Base-by-base conservation (phyloP, 2,329 filamentous ascomycete genomes). In the Ceratocystis cubensis region DNA sequence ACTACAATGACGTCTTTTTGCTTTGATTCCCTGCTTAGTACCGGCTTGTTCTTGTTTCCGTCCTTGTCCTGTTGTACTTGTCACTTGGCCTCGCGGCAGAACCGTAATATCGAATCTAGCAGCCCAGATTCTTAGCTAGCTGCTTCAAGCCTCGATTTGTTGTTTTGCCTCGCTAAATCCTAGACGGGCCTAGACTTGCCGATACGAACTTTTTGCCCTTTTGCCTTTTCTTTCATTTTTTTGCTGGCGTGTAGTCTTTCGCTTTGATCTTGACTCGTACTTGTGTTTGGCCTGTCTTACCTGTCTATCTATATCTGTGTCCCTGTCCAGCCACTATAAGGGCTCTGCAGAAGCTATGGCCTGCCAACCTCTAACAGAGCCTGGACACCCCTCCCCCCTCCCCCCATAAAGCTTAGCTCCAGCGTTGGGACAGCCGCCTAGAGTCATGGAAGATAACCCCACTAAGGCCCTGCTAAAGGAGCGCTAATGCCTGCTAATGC, bases 101-200 rank as follows among this genome's bases (percentile, higher is more conserved):
- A 10, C 37, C 37, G 10, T 41, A 41, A 15, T 41, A 15, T 41
- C 37, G 37, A 41, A 13, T 41, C 37, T 41, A 41, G 37, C 37
- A 41, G 37, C 10, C 10, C 37, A 41, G 10, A 41, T 41, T 41
- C 37, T 13, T 13, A 25, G 22, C 53, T 57, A 57, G 25, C 28
- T 33, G 25, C 28, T 33, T 17, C 22, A 53, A 22, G n/a, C 15
- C 48, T 53, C 48, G 48, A n/a, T 53, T 53, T 53, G 48, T 5
- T 53, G n/a, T 25, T 57, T 57, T 57, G 53, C 53, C 53, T 57
- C 53, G 53, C 53, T 57, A 28, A 57, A 57, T 28, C 53, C 53
- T 57, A 28, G 20, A 57, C 28, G 53, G 53, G 53, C 30, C 53
- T n/a, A 57, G 53, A 57, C 53, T 57, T 33, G 22, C 30, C 13